phyloP scores from a whole-genome alignment of 2,329 filamentous ascomycete genomes.

The Byssochlamys sp. region DNA sequence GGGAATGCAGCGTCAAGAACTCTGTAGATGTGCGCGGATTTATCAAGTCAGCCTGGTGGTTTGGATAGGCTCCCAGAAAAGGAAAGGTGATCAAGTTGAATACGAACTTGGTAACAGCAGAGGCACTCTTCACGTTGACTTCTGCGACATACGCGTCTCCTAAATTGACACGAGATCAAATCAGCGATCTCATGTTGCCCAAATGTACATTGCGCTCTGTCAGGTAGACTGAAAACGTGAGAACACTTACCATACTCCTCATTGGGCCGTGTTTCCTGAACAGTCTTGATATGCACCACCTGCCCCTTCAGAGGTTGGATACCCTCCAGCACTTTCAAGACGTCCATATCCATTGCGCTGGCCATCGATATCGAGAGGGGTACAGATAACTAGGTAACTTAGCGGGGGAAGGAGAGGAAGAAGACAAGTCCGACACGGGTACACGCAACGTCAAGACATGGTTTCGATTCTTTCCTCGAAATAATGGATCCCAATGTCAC shows the following conservation, averaged over 20 bases:
- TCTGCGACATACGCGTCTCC: constrained; percentile 36
- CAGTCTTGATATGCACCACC: constrained; percentile 33
- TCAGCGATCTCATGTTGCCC: background rate
- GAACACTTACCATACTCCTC: constrained; percentile 32
- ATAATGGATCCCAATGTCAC: background rate
- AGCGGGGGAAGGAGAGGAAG: background rate
- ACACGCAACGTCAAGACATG: background rate
- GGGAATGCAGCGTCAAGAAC: constrained; percentile 29
- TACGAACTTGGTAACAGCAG: constrained; percentile 35
- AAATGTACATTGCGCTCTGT: background rate
- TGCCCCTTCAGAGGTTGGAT: constrained; percentile 23
- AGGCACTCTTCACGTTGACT: constrained; percentile 35
- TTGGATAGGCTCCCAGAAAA: background rate
- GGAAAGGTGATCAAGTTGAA: background rate
- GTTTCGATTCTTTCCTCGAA: background rate
- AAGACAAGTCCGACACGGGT: background rate
- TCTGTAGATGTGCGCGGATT: constrained; percentile 13
- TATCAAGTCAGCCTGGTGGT: background rate
- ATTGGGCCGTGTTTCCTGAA: constrained; percentile 33
- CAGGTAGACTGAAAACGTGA: background rate
- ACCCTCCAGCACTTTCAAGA: constrained; percentile 12
- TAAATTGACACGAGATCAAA: constrained; percentile 14
- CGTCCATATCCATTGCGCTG: constrained; percentile 13
- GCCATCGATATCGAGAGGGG: constrained; percentile 1
- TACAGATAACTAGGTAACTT: background rate